Percentiles rank a stretch among this genome's conserved stretches.
Evolutionary conservation across 2,329 filamentous ascomycete species (phyloP).

Genomic region (Aspergillus tanneri): DNA sequence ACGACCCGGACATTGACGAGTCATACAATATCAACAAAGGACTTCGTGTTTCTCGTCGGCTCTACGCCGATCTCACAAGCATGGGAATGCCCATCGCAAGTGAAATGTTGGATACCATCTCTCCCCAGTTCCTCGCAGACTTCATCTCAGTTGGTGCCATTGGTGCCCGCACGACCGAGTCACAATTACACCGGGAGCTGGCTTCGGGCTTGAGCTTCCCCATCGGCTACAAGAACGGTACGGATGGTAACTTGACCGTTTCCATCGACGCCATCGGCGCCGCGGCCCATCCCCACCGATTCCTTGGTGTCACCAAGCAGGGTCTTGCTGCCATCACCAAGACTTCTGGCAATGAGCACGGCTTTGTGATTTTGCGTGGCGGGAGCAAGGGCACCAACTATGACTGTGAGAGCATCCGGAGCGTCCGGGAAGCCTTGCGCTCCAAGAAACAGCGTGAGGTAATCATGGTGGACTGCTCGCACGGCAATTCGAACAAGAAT

Average conservation of each 20-base stretch:
- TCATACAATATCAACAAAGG: conserved; percentile 99
- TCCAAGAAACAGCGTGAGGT: conserved; percentile 82
- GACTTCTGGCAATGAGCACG: conserved; percentile 90
- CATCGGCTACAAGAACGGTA: conserved; percentile 98
- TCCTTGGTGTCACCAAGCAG: conserved; percentile 97
- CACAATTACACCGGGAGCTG: conserved; percentile 90
- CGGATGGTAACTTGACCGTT: too few relatives aligned
- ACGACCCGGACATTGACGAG: conserved; percentile 95
- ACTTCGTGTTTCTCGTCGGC: conserved; percentile 79
- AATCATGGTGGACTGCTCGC: conserved; percentile 97
- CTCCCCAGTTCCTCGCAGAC: conserved; percentile 93
- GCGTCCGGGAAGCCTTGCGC: conserved; percentile 70
- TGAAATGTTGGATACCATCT: conserved; percentile 98
- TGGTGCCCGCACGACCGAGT: conserved; percentile 91
- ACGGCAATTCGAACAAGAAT: conserved; percentile 95
- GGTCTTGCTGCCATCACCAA: conserved; percentile 90
- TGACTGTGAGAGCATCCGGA: conserved; percentile 77
- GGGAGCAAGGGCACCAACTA: conserved; percentile 91
- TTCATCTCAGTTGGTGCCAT: conserved; percentile 92
- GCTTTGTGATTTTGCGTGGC: conserved; percentile 90
- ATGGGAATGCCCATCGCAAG: conserved; percentile 89
- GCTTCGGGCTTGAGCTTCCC: conserved; percentile 93
- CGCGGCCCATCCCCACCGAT: conserved; percentile 94
- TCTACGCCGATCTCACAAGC: conserved; percentile 85
- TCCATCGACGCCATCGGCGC: conserved; percentile 80